These are phyloP conservation scores for Pseudoturritis turrita DNA, from an alignment of 345 rosid species.

Conservation along the genomic window DNA sequence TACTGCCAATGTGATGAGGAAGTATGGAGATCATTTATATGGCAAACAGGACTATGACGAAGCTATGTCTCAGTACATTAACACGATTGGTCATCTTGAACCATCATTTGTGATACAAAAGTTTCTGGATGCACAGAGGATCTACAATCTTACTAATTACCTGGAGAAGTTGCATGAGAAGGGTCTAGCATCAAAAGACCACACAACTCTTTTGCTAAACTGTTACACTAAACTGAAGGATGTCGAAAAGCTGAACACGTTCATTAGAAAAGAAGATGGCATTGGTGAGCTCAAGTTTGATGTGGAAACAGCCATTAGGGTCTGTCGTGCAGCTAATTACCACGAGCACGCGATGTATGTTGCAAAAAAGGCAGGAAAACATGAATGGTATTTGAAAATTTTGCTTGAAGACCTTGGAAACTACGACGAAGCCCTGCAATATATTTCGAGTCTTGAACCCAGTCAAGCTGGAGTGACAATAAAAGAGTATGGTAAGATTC, in stretches of 20 bases:
- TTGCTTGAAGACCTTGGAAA: constrained; percentile 93
- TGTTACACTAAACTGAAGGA: constrained; percentile 96
- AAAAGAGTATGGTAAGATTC: constrained; percentile 95
- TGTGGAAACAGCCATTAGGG: constrained; percentile 97
- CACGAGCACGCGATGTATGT: constrained; percentile 99
- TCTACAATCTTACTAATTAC: constrained; percentile 94
- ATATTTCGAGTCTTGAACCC: constrained; percentile 90
- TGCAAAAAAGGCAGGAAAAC: constrained; percentile 95
- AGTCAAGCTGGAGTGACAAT: constrained; percentile 96
- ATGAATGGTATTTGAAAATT: constrained; percentile 91
- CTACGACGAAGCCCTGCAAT: constrained; percentile 89
- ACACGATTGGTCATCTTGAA: constrained; percentile 93
- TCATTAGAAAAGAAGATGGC: constrained; percentile 88
- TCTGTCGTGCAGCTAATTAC: constrained; percentile 96
- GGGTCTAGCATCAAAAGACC: constrained; percentile 98
- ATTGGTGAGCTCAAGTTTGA: constrained; percentile 92
- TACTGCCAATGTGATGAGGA: constrained; percentile 94
- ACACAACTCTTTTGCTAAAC: constrained; percentile 91
- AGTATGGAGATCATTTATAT: constrained; percentile 95
- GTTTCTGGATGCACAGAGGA: constrained; percentile 98
- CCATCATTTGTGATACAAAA: constrained; percentile 98
- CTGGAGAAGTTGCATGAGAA: constrained; percentile 93
- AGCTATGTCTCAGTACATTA: constrained; percentile 92
- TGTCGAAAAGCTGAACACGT: constrained; percentile 86
- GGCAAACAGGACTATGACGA: constrained; percentile 93